phyloP scores from a whole-genome alignment of 2,329 filamentous ascomycete species.

The Leptosphaerulina australis region DNA sequence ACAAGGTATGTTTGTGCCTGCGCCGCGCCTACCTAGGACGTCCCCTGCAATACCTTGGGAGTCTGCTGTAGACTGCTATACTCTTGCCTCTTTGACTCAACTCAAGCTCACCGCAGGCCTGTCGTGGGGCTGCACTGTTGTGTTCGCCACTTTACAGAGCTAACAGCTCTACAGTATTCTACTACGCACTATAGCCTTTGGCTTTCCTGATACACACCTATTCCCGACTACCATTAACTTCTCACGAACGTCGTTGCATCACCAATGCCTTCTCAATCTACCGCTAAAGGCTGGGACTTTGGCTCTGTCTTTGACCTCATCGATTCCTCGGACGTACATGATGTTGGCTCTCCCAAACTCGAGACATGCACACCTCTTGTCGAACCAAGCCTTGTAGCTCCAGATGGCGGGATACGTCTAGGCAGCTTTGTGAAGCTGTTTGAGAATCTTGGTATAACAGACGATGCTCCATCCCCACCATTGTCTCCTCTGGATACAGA shows the following conservation, averaged over 20 bases:
- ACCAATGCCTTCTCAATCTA: conserved; percentile 44
- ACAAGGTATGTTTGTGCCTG: conserved; percentile 30
- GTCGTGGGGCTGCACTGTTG: conserved; percentile 1
- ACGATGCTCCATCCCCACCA: conserved; percentile 23
- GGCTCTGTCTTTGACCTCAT: conserved; percentile 53
- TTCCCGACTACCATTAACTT: neutral
- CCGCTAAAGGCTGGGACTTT: conserved; percentile 54
- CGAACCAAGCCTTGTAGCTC: conserved; percentile 11
- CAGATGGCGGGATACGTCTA: conserved; percentile 35
- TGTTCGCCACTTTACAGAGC: conserved; percentile 9
- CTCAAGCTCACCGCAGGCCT: neutral
- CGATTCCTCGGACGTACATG: conserved; percentile 31
- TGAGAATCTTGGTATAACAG: conserved; percentile 50
- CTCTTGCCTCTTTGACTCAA: neutral
- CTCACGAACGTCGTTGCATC: neutral
- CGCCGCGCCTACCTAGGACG: conserved; percentile 12
- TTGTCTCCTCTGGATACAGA: conserved; percentile 32
- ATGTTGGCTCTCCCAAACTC: conserved; percentile 30
- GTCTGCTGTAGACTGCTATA: neutral
- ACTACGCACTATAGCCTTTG: conserved; percentile 23
- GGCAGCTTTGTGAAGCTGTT: conserved; percentile 58
- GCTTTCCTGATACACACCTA: conserved; percentile 9
- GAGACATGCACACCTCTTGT: conserved; percentile 11
- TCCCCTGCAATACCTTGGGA: conserved; percentile 1
- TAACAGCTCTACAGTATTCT: conserved; percentile 24